Conservation (phyloP, 2,329 filamentous ascomycete genomes). For the Exophiala sp. region DNA sequence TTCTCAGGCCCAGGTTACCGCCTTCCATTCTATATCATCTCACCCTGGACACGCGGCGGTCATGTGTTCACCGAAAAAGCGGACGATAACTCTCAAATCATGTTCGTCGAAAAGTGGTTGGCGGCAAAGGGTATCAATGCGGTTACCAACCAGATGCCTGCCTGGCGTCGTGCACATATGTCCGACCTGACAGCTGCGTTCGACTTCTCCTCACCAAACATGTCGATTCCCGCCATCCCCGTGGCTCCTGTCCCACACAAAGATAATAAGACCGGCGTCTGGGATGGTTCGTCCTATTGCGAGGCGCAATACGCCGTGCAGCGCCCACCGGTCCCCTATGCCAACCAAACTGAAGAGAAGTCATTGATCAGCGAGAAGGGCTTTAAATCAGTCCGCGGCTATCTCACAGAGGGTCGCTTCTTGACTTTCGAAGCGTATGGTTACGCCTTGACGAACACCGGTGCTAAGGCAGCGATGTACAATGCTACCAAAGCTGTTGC, state of each 20-base stretch:
- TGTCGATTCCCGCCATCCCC: conserved; percentile 47
- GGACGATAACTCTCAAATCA: conserved; percentile 55
- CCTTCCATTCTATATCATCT: conserved; percentile 55
- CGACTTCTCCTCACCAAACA: conserved; percentile 48
- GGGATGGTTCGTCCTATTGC: conserved; percentile 46
- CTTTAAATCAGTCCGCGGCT: conserved; percentile 52
- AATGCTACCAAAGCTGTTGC: conserved; percentile 30
- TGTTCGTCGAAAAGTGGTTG: conserved; percentile 54
- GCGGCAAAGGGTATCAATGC: conserved; percentile 43
- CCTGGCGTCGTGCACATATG: conserved; percentile 49
- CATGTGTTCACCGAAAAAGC: conserved; percentile 54
- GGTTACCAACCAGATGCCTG: conserved; percentile 42
- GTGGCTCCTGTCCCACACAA: conserved; percentile 43
- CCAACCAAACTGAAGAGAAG: conserved; percentile 36
- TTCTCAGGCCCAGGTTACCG: conserved; percentile 49
- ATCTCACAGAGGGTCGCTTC: conserved; percentile 54
- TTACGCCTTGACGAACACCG: conserved; percentile 41
- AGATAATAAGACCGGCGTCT: conserved; percentile 40
- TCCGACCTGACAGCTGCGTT: conserved; percentile 48
- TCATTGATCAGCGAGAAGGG: conserved; percentile 50
- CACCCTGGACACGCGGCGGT: conserved; percentile 54
- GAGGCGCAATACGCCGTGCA: conserved; percentile 37
- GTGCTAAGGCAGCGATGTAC: conserved; percentile 20
- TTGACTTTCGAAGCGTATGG: conserved; percentile 50
- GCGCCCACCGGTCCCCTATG: conserved; percentile 50